Evolutionary conservation across 768 basidiomycete genomes (phyloP), one percentile per base, ranked within the genome.

Genomic region (Russula sp.): DNA sequence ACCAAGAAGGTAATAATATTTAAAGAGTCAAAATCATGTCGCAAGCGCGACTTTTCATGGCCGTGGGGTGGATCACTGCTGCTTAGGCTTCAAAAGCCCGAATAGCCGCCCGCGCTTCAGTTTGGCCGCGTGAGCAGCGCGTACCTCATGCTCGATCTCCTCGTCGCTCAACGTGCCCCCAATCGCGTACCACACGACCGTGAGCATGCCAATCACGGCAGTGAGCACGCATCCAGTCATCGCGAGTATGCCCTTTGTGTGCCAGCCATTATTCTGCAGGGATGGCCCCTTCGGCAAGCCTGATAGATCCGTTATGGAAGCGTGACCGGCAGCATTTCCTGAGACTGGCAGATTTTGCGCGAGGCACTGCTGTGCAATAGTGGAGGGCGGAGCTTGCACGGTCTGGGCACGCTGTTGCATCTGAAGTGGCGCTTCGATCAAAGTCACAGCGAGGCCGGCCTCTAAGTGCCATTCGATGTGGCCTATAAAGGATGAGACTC

Each of bases 381-480:
- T 16, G 9, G 56, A 67, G 42, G 68, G 74, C 13, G 83, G 78
- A 0, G 94, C 93, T 30, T 88, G 72, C 18, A 63, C 75, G 52
- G 74, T 74, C 9, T 72, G 68, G 20, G 67, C 63, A 38, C 78
- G 77, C 67, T 84, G 73, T 72, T 96, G 93, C 3, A 84, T 82
- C 54, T 81, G 69, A 7, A 87, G 75, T 0, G 94, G 92, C 7
- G 94, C 92, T 71, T 90, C 88, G 75, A 98, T 78, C 71, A 99
- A 81, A 69, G 89, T 85, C 44, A 90, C 81, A 0, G 93, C 95
- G 36, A 99, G 84, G 10, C 96, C 96, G 59, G 79, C 78, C 75
- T 90, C 82, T 5, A 94, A 76, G 74, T 94, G 91, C 90, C 92
- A 94, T 72, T 92, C 89, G 68, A 90, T 89, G 75, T 91, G 89